Evolutionary conservation across 1,139 yeast genomes (phyloP).

Genomic region (Sugiyamaella sp.): DNA sequence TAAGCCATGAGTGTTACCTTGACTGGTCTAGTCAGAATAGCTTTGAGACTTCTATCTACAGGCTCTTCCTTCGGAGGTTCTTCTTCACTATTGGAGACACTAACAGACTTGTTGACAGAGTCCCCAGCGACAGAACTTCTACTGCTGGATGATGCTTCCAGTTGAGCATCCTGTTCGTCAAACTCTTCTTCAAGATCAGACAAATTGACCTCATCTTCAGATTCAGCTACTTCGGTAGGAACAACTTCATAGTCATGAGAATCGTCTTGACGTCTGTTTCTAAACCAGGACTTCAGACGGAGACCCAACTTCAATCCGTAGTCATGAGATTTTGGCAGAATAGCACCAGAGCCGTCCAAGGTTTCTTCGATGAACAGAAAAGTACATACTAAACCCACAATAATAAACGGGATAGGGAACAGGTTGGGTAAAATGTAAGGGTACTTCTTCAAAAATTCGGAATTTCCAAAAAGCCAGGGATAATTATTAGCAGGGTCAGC

Average conservation of each 20-base stretch:
- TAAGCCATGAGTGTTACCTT: constrained; percentile 33
- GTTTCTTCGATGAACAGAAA: constrained; percentile 63
- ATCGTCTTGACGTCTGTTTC: background rate
- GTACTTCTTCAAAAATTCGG: constrained; percentile 43
- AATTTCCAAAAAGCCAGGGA: constrained; percentile 32
- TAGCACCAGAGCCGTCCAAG: constrained; percentile 49
- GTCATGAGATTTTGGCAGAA: constrained; percentile 55
- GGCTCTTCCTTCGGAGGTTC: constrained; percentile 19
- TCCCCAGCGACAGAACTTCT: background rate
- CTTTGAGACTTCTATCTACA: constrained; percentile 20
- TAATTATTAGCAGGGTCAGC: constrained; percentile 42
- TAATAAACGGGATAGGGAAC: constrained; percentile 49
- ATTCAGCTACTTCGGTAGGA: constrained; percentile 14
- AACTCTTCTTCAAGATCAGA: constrained; percentile 22
- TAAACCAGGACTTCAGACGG: constrained; percentile 22
- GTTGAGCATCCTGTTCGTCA: no score
- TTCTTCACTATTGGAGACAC: constrained; percentile 9
- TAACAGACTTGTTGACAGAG: background rate
- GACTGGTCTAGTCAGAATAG: constrained; percentile 36
- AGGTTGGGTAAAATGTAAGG: constrained; percentile 66
- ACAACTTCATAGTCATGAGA: constrained; percentile 12
- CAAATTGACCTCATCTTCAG: constrained; percentile 23
- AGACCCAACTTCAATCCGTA: constrained; percentile 42
- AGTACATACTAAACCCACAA: constrained; percentile 46
- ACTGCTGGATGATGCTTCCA: no score